Evolutionary conservation across 148 eudicot genomes (phyloP).

Genomic region (Arctostaphylos glauca): DNA sequence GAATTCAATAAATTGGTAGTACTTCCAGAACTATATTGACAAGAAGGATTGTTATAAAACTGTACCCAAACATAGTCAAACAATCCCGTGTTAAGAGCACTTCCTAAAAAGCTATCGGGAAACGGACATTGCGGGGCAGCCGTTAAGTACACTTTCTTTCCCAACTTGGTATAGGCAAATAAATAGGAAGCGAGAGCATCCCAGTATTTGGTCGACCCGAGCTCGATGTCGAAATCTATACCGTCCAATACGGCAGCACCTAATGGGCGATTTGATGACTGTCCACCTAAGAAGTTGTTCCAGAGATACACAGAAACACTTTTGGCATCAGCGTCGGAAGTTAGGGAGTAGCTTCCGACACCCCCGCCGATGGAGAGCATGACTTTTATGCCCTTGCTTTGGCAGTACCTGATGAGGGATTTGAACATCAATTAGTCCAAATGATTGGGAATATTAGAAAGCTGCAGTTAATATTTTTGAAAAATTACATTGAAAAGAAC

Average conservation of each 20-base stretch:
- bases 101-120: conserved; percentile 49
- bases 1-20: conserved; percentile 37
- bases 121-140: conserved; percentile 93
- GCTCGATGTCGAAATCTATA: conserved; percentile 63
- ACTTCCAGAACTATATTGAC: conserved; percentile 51
- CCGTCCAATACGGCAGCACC: conserved; percentile 67
- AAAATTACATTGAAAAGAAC: too few relatives aligned
- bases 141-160: conserved; percentile 50
- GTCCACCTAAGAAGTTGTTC: conserved; percentile 59
- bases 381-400: conserved; percentile 38
- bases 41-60: conserved; percentile 81
- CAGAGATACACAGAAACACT: conserved; percentile 40
- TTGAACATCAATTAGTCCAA: not conserved
- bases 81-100: conserved; percentile 52
- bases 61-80: conserved; percentile 92
- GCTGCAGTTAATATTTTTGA: too few relatives aligned
- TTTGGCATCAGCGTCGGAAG: conserved; percentile 47
- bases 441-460: too few relatives aligned
- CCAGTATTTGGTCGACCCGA: conserved; percentile 33
- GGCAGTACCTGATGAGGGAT: conserved; percentile 20
- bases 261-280: conserved; percentile 39
- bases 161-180: not conserved
- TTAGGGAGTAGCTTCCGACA: conserved; percentile 32
- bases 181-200: conserved; percentile 41
- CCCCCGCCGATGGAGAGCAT: conserved; percentile 63